These are phyloP conservation scores for Lepidium didymum DNA, from an alignment of 345 rosid species.

Conservation along the genomic window DNA sequence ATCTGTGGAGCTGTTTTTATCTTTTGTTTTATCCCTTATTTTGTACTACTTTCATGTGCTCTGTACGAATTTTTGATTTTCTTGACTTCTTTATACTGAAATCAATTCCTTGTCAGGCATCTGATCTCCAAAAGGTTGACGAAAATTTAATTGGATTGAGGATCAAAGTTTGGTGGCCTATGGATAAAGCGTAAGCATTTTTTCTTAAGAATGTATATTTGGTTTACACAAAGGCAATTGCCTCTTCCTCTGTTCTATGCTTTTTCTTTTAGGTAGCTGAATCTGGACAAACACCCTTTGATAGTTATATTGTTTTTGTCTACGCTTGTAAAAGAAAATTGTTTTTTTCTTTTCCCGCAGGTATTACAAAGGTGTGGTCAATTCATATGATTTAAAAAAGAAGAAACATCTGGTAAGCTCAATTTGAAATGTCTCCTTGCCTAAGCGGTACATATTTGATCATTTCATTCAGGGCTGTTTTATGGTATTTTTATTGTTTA, in stretches of 20 bases:
- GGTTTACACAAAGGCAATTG: background rate
- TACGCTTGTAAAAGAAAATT: background rate
- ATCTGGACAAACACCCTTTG: background rate
- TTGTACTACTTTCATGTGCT: background rate
- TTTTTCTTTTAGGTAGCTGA: background rate
- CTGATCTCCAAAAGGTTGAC: constrained; percentile 39
- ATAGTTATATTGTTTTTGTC: background rate
- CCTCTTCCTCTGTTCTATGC: background rate
- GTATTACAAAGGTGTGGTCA: constrained; percentile 65
- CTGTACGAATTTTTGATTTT: background rate
- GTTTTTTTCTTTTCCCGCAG: constrained; percentile 32
- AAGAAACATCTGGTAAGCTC: constrained; percentile 72
- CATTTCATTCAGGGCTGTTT: background rate
- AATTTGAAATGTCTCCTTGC: background rate
- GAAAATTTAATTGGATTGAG: constrained; percentile 60
- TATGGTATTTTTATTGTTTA: background rate
- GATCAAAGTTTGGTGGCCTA: constrained; percentile 96
- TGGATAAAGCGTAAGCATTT: constrained; percentile 48
- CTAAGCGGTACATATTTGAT: background rate
- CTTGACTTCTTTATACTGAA: constrained; percentile 4
- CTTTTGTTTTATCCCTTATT: background rate
- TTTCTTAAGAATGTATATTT: background rate
- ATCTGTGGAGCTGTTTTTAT: background rate
- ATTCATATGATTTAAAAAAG: constrained; percentile 48
- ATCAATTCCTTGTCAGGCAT: constrained; percentile 39